Base-by-base conservation (phyloP, 2,329 filamentous ascomycete species). In the Fusarium bulbicola region DNA sequence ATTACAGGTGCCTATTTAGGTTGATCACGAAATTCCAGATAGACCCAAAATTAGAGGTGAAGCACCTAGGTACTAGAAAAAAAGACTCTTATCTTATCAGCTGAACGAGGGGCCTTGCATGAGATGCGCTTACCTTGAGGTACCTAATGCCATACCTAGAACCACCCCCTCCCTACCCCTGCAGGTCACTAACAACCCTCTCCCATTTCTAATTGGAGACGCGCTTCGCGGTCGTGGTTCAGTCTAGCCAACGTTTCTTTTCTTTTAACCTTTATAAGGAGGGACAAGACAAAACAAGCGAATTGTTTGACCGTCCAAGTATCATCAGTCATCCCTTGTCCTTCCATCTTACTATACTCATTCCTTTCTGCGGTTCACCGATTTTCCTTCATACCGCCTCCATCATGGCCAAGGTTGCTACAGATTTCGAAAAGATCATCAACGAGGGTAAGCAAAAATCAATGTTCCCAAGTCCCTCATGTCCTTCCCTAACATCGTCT, bases 341-440 rank as follows among this genome's bases (percentile, higher is more conserved):
- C 16, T 43, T 28, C 39, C 16, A 16, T n/a, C 13, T 28, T 16
- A 37, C 7, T n/a, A n/a, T 60, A 28, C 24, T 18, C 24, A 21
- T n/a, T 18, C 30, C 21, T 45, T 13, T 47, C 30, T 20, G 30
- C 16, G 15, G 14, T 36, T 16, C 15, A 28, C 16, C 3, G 13
- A 6, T 34, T 40, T 56, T 50, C 21, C 26, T n/a, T 34, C 18
- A 36, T 37, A 28, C 42, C 16, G 30, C 11, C 61, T 30, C 47
- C 72, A 80, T 45, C 67, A 86, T 86, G 84, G 79, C 81, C 69
- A 82, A 85, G 67, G 78, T 82, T 52, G 86, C 85, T 43, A 80
- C 81, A 34, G 86, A 89, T 52, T 88, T 89, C 69, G 85, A 89
- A 77, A 87, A 86, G 80, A 86, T 89, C 71, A 88, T 89, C 77